Percentiles rank a stretch among this genome's conserved stretches.
These are phyloP conservation scores for Penicillium sclerotiorum DNA, from an alignment of 2,329 filamentous ascomycete genomes.

Conservation along the genomic window DNA sequence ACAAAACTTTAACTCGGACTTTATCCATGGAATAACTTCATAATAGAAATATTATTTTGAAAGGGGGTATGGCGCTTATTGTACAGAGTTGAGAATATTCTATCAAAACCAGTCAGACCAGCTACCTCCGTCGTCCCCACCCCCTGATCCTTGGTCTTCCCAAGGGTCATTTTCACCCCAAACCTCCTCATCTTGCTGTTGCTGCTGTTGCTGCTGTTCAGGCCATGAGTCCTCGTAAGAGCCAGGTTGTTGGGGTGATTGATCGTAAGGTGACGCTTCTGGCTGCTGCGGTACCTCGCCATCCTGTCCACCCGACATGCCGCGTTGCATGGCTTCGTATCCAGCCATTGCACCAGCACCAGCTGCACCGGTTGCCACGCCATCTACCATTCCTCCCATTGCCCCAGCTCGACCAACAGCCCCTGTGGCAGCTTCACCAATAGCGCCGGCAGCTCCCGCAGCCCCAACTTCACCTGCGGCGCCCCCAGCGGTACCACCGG, in stretches of 20 bases:
- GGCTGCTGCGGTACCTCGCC: constrained; percentile 21
- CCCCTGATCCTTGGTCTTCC: constrained; percentile 10
- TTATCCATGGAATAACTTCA: background rate
- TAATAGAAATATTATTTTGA: too few species aligned
- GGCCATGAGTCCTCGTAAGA: constrained; percentile 32
- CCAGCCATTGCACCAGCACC: constrained; percentile 64
- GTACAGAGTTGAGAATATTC: background rate
- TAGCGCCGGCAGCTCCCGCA: constrained; percentile 39
- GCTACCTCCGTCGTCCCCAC: constrained; percentile 22
- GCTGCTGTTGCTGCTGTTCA: constrained; percentile 9
- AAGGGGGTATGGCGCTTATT: background rate
- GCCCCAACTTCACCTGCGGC: constrained; percentile 40
- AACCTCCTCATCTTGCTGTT: constrained; percentile 21
- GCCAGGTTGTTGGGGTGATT: constrained; percentile 21
- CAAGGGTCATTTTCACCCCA: constrained; percentile 24
- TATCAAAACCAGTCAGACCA: constrained; percentile 2
- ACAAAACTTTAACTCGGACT: too few species aligned
- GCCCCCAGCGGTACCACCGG: constrained; percentile 41
- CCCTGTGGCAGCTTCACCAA: constrained; percentile 25
- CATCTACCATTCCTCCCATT: constrained; percentile 43
- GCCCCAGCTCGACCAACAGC: constrained; percentile 33
- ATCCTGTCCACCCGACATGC: constrained; percentile 39
- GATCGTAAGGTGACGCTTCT: constrained; percentile 14
- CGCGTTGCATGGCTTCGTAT: constrained; percentile 64
- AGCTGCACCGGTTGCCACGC: constrained; percentile 48